Base-by-base conservation (phyloP, 2,329 filamentous ascomycete genomes). In the Tolypocladium capitatum region DNA sequence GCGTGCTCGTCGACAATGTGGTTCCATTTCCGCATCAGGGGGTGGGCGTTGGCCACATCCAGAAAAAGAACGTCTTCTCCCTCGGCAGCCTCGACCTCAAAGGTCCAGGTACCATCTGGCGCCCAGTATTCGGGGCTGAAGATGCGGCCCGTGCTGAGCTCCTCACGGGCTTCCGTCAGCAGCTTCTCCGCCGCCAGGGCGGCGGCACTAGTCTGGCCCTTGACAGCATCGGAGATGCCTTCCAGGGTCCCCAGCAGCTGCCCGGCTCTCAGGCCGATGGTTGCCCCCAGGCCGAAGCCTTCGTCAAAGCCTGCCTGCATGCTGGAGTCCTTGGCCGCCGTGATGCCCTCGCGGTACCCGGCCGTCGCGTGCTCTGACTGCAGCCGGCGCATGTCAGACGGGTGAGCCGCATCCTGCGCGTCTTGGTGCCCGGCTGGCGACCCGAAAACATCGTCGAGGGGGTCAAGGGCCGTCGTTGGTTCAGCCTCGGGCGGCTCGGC, bases 301-400 rank as follows among this genome's bases (percentile, higher is more conserved):
- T 91, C 86, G 62, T 98, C 92, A 60, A 98, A 97, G 0, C 91
- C 91, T 14, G 74, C 73, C 66, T 98, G 92, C 27, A 96, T 79
- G 57, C 81, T 84, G 43, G 74, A 68, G 27, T 78, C 77, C 63
- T 97, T 97, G 31, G 84, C 85, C 3, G 70, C 71, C 0, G 83
- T 76, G 46, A 97, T 77, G 41, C 91, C 92, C 58, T 96, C 90
- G 50, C 91, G 83, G 67, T 97, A 97, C 20, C 92, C 92, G 35
- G 86, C 82, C 8, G 86, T 96, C 46, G 80, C 76, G 63, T 95
- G 88, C 48, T 85, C 81, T 38, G 79, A 75, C 57, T 84, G 81
- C 16, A 95, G 75, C 24, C 84, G 81, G 20, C 76, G 80, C 45
- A 92, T 76, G 56, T 94, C 89, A 60, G 71, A 76, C 31, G 69